Base-by-base conservation (phyloP, 73 alveolate species). In the Paramecium pentaurelia region DNA sequence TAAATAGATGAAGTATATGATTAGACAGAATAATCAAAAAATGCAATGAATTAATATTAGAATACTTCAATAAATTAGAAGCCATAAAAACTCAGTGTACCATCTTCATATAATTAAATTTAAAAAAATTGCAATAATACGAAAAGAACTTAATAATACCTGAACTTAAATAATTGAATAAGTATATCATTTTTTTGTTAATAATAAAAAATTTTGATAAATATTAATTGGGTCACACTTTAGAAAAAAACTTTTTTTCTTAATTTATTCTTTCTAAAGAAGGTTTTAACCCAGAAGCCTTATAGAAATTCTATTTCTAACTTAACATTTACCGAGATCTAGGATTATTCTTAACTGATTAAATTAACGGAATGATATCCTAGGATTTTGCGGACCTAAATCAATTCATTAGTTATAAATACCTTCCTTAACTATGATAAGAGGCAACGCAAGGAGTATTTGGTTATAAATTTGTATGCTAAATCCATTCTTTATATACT, bases 381-480 rank as follows among this genome's bases (percentile, higher is more conserved):
- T 80, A 27, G 18, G 91, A 80, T 45, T 80, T 80, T 40, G 91
- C 32, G 20, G 91, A 47, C 38, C 91, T 80, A 45, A 32, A 54
- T 18, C 4, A 16, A 49, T 4, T 22, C 2, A 36, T 22, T 9
- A 18, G 0, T 18, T 6, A 38, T 7, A n/a, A 8, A 22, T 80
- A 80, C 91, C 91, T 80, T 27, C 77, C 75, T 80, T 80, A 80
- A 47, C 91, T 80, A 80, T 80, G 91, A 45, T 80, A 80, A 10
- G 91, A 80, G 22, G 91, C 51, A 22, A 80, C 51, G 30, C 91
- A 80, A 44, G 91, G 91, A 25, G 91, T 80, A 25, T 27, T 22
- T 11, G 91, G 91, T 47, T 80, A 47, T 80, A 3, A 18, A 20
- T 42, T 32, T 45, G 32, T 28, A 20, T 44, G 20, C n/a, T 4